Percentiles rank a stretch among this genome's conserved stretches.
Evolutionary conservation across 78 protist species (phyloP).

Genomic region (Isochrysis galbana): DNA sequence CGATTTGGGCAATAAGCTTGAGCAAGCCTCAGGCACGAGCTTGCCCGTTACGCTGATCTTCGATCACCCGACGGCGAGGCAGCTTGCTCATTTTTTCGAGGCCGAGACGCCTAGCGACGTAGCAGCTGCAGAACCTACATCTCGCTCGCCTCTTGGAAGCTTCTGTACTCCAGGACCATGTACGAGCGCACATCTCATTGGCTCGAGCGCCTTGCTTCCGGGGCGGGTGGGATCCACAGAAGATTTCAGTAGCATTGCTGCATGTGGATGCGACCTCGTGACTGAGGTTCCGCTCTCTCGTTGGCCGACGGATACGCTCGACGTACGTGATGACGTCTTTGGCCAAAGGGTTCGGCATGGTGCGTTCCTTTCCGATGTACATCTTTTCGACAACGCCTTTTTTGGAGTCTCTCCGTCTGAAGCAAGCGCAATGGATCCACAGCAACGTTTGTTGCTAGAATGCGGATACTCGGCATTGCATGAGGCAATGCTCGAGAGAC

Average conservation of each 20-base stretch:
- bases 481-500: neutral
- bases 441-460: slow-evolving; percentile 37
- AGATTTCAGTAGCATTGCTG: neutral
- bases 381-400: neutral
- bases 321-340: neutral
- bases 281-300: neutral
- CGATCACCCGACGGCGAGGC: neutral
- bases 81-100: neutral
- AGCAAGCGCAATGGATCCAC: slow-evolving; percentile 18
- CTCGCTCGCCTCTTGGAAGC: neutral
- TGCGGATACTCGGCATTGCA: neutral
- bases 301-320: neutral
- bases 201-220: neutral
- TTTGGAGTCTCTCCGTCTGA: neutral
- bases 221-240: neutral
- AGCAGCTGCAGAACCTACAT: neutral
- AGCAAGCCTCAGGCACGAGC: neutral
- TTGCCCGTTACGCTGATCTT: neutral
- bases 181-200: neutral
- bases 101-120: neutral
- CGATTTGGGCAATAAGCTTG: neutral
- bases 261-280: neutral
- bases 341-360: neutral
- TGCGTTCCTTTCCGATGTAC: neutral
- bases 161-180: neutral